These are phyloP conservation scores for Luzula sylvatica DNA, from an alignment of 176 grass and related monocot genomes.

Conservation along the genomic window DNA sequence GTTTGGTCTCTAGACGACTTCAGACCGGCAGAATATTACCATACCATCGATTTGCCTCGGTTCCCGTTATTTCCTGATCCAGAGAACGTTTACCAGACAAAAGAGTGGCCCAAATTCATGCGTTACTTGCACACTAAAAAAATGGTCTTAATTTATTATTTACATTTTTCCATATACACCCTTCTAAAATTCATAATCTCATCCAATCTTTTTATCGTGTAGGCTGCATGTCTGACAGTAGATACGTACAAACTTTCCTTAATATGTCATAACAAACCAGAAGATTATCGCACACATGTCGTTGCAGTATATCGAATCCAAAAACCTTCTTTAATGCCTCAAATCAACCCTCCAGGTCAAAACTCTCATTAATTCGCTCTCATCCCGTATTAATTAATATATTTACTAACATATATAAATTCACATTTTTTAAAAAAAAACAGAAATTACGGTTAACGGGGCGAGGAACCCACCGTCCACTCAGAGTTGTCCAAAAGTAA, in stretches of 20 bases:
- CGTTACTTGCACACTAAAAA: conserved; percentile 25
- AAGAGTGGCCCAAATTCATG: conserved; percentile 52
- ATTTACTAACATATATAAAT: too few relatives aligned
- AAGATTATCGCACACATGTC: not conserved
- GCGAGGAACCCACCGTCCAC: too few relatives aligned
- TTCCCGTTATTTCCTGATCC: conserved; percentile 47
- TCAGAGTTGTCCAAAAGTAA: too few relatives aligned
- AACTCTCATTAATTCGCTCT: too few relatives aligned
- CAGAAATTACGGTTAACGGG: too few relatives aligned
- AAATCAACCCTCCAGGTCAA: too few relatives aligned
- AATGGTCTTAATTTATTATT: conserved; percentile 32
- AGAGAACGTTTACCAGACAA: conserved; percentile 30
- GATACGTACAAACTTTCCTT: not conserved
- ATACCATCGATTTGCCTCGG: conserved; percentile 20
- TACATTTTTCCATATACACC: not conserved
- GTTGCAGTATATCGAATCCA: not conserved
- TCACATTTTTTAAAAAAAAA: too few relatives aligned
- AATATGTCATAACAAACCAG: not conserved
- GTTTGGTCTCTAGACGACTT: conserved; percentile 43
- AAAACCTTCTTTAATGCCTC: conserved; percentile 3
- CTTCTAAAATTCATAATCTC: conserved; percentile 1
- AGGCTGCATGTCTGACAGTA: too few relatives aligned
- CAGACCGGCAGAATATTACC: conserved; percentile 16
- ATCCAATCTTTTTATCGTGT: not conserved
- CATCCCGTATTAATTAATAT: too few relatives aligned